phyloP scores from a whole-genome alignment of 345 rosid genomes.

The Melaleuca alternifolia region DNA sequence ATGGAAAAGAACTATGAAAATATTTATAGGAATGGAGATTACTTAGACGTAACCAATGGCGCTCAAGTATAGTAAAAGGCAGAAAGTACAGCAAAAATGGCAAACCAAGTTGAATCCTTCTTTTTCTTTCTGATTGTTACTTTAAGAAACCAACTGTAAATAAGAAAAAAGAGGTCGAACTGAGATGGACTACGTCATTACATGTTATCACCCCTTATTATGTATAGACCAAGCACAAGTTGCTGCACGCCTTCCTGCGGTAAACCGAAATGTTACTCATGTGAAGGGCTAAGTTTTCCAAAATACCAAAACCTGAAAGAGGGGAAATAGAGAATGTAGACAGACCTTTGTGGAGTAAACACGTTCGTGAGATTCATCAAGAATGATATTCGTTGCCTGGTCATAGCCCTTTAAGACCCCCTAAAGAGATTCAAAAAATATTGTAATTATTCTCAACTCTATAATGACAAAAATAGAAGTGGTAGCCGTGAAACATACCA shows the following conservation, averaged over 20 bases:
- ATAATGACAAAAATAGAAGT: neutral
- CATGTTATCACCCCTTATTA: conserved; percentile 99
- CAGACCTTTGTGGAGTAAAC: conserved; percentile 91
- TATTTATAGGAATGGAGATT: neutral
- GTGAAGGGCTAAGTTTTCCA: neutral
- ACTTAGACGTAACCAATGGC: neutral
- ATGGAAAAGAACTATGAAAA: neutral
- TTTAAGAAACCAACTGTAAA: neutral
- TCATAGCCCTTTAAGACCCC: conserved; percentile 88
- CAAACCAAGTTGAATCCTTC: neutral
- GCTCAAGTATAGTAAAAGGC: neutral
- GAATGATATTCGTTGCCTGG: conserved; percentile 94
- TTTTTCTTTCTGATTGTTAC: neutral
- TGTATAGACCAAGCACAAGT: conserved; percentile 86
- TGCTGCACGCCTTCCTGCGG: conserved; percentile 95
- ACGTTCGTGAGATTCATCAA: conserved; percentile 97
- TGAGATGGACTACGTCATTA: conserved; percentile 9
- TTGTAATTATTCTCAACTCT: neutral
- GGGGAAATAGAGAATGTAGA: neutral
- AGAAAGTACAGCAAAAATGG: neutral
- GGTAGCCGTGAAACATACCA: conserved; percentile 31
- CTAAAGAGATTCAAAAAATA: conserved; percentile 12
- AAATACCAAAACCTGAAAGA: neutral
- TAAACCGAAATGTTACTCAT: neutral
- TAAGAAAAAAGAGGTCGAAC: neutral